Evolutionary conservation across 2,329 filamentous ascomycete species (phyloP).

Genomic region (Intubia oerlemansii): DNA sequence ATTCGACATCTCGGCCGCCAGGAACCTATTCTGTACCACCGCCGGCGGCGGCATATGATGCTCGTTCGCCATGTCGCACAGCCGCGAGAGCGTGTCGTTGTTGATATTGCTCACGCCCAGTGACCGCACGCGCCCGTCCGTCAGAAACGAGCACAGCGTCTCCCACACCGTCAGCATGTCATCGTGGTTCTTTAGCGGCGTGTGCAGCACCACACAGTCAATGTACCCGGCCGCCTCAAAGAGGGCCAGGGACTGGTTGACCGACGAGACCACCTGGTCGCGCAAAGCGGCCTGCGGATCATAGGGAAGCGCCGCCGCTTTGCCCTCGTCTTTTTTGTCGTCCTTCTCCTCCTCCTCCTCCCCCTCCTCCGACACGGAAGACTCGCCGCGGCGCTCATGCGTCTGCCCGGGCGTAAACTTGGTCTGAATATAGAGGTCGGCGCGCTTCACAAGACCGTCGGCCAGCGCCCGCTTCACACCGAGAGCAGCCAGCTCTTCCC

Average conservation of each 20-base stretch:
- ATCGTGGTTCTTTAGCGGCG: conserved; percentile 22
- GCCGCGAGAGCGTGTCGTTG: too few relatives aligned
- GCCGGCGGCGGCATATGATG: too few relatives aligned
- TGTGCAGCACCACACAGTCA: conserved; percentile 56
- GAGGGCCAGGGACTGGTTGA: conserved; percentile 44
- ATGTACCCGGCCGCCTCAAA: conserved; percentile 34
- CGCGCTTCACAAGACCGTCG: conserved; percentile 30
- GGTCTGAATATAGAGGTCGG: conserved; percentile 57
- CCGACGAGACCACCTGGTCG: conserved; percentile 44
- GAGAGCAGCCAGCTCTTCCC: conserved; percentile 46
- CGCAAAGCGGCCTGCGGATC: conserved; percentile 31
- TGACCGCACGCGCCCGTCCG: conserved; percentile 36
- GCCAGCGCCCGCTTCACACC: conserved; percentile 40
- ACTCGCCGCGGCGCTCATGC: too few relatives aligned
- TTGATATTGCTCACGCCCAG: conserved; percentile 60
- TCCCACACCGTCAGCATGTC: conserved; percentile 44
- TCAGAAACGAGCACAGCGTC: conserved; percentile 44
- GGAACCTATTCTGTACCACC: too few relatives aligned
- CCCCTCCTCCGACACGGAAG: too few relatives aligned
- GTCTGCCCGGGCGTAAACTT: too few relatives aligned
- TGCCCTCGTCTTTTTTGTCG: too few relatives aligned
- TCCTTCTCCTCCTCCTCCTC: too few relatives aligned
- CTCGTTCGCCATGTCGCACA: too few relatives aligned
- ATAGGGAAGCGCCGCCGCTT: conserved; percentile 34
- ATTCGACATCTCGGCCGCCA: too few relatives aligned